A percentile compares a stretch with the other conserved stretches of the same genome.
Conservation (phyloP, 352 stramenopile species). For the Phytophthora agathidicida region DNA sequence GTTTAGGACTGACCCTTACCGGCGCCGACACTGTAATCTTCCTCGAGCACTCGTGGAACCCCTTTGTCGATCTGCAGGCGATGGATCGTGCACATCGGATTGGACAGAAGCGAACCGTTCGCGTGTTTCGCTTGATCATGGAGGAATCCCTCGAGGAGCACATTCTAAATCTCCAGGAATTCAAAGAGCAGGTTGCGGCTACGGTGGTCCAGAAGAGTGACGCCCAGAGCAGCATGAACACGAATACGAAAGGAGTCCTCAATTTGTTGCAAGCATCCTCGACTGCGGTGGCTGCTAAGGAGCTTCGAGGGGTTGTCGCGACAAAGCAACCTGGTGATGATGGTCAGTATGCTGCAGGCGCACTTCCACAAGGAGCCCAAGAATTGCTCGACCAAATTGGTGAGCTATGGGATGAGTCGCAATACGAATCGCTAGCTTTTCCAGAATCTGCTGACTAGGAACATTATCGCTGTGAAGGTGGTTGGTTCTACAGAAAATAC, state of each 20-base stretch:
- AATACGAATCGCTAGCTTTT: conserved; percentile 81
- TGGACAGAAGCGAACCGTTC: conserved; percentile 71
- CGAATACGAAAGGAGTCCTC: conserved; percentile 70
- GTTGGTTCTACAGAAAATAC: conserved; percentile 15
- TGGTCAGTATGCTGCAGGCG: conserved; percentile 7
- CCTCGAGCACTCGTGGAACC: conserved; percentile 98
- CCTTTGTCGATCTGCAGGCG: conserved; percentile 94
- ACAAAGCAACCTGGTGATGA: conserved; percentile 2
- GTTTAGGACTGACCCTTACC: conserved; percentile 97
- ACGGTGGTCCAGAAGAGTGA: conserved; percentile 65
- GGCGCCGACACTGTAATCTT: conserved; percentile 98
- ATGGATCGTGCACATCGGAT: conserved; percentile 89
- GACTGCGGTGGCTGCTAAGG: conserved; percentile 39
- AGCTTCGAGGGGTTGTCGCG: conserved; percentile 19
- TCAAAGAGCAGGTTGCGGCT: conserved; percentile 77
- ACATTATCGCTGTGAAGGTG: background rate
- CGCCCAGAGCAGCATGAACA: conserved; percentile 61
- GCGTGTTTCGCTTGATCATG: conserved; percentile 84
- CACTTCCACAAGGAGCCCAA: conserved; percentile 38
- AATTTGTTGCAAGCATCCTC: conserved; percentile 66
- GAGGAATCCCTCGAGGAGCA: conserved; percentile 77
- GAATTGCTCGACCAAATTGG: conserved; percentile 69
- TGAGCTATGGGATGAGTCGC: conserved; percentile 81
- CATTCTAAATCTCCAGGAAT: conserved; percentile 79
- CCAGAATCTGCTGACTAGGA: conserved; percentile 26